Conservation (phyloP, 2,329 filamentous ascomycete genomes). For the Sporothrix luriei region DNA sequence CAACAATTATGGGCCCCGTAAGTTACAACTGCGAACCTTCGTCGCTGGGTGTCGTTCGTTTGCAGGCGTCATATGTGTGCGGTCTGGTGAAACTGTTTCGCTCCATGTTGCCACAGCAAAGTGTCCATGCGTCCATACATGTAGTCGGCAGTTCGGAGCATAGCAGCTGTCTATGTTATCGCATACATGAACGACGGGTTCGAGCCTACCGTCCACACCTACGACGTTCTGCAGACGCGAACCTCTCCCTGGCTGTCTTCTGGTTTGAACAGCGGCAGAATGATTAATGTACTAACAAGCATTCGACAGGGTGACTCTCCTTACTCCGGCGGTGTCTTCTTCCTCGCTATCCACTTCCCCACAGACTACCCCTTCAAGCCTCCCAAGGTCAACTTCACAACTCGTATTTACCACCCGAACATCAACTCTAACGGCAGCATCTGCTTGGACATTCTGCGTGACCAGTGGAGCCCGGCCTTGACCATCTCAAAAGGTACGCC, state of each 20-base stretch:
- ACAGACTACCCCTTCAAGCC: slow-evolving; percentile 99
- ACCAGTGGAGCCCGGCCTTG: slow-evolving; percentile 98
- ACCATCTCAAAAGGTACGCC: slow-evolving; percentile 93
- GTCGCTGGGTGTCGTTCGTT: neutral
- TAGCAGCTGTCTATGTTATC: neutral
- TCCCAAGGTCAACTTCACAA: slow-evolving; percentile 99
- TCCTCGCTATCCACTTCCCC: slow-evolving; percentile 97
- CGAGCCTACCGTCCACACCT: neutral
- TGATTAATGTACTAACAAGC: slow-evolving; percentile 40
- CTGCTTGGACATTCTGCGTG: slow-evolving; percentile 95
- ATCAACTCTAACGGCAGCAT: slow-evolving; percentile 99
- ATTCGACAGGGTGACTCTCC: slow-evolving; percentile 80
- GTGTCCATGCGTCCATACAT: too few relatives aligned
- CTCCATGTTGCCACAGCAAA: neutral
- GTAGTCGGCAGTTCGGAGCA: neutral
- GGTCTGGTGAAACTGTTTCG: neutral
- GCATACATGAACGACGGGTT: neutral
- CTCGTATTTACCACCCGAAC: slow-evolving; percentile 99
- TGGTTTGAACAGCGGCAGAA: neutral
- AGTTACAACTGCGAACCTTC: slow-evolving; percentile 49
- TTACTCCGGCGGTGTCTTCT: slow-evolving; percentile 98
- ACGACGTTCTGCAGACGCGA: neutral
- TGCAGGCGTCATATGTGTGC: neutral
- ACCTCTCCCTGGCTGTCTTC: neutral
- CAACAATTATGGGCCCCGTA: slow-evolving; percentile 99